Base-by-base conservation (phyloP, 495 filamentous ascomycete species). In the Podospora anserina region DNA sequence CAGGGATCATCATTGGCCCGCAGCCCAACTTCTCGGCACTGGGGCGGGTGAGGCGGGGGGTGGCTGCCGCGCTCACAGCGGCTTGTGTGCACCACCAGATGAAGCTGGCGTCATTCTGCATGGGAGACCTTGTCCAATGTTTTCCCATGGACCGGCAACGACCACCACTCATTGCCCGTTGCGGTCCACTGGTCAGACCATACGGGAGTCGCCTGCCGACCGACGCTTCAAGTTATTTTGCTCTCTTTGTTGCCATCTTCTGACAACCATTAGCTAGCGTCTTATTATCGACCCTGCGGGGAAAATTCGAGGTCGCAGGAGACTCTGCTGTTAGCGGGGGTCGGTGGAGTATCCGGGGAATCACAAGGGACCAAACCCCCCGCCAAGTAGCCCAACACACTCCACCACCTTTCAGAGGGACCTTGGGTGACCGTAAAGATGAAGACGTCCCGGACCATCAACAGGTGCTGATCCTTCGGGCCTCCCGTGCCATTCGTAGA, bases 21-120 rank as follows among this genome's bases (percentile, higher is more conserved):
- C 54, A 27, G 16, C 57, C 30, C 53, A 63, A 26, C 39, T 56
- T 56, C 32, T 20, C 16, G 61, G 27, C 61, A 63, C 32, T n/a
- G 61, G 61, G 30, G 30, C 30, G 30, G 7, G 30, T 32, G 30
- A 16, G 61, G 61, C 28, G 61, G 19, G 61, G 19, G 61, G 55
- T 26, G 55, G 55, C 55, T 19, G 55, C 39, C 2, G 55, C 55
- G 6, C 6, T 6, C 16, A 58, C n/a, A 58, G n/a, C n/a, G 55
- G 19, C 55, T 58, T 58, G 55, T 58, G 55, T 19, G n/a, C 55
- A 58, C 23, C n/a, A 20, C 55, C 18, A 20, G 54, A 20, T 56
- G 60, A 23, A 39, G 60, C 28, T 63, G 60, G 61, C 61, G 61
- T 63, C 61, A 63, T 63, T 4, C 30, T 63, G 61, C 61, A 63